Percentiles rank a stretch among this genome's conserved stretches.
These are phyloP conservation scores for Dryas drummondii DNA, from an alignment of 306 rosid genomes.

Conservation along the genomic window DNA sequence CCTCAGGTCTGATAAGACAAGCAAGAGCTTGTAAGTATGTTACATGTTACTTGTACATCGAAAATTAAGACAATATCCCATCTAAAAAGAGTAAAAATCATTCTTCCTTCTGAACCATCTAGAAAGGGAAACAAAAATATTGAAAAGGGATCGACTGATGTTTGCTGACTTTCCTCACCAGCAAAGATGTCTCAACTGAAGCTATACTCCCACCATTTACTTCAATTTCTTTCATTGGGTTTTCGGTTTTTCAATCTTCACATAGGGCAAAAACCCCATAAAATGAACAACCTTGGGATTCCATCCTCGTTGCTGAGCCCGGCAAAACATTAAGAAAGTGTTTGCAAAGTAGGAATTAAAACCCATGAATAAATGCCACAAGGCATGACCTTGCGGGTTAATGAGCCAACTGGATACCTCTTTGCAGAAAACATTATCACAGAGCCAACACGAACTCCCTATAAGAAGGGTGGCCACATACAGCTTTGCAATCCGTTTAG, in stretches of 20 bases:
- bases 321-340: slow-evolving; percentile 90
- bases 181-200: slow-evolving; percentile 25
- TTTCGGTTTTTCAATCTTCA: slow-evolving; percentile 77
- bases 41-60: slow-evolving; percentile 44
- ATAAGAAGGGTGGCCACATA: slow-evolving; percentile 56
- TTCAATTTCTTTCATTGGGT: slow-evolving; percentile 44
- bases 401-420: slow-evolving; percentile 56
- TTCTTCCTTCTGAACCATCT: slow-evolving; percentile 25
- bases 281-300: slow-evolving; percentile 53
- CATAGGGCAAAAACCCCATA: slow-evolving; percentile 70
- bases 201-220: slow-evolving; percentile 27
- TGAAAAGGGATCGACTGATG: slow-evolving; percentile 6
- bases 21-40: slow-evolving; percentile 35
- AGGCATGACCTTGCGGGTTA: slow-evolving; percentile 86
- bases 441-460: slow-evolving; percentile 65
- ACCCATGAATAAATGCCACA: slow-evolving; percentile 86
- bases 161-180: slow-evolving; percentile 24
- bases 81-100: slow-evolving; percentile 15
- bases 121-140: slow-evolving; percentile 16
- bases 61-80: slow-evolving; percentile 17
- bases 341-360: slow-evolving; percentile 68
- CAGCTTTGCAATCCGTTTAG: slow-evolving; percentile 58
- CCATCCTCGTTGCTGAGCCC: slow-evolving; percentile 81
- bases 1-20: neutral
- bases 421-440: slow-evolving; percentile 62